Evolutionary conservation across 495 filamentous ascomycete genomes (phyloP).

Genomic region (Tuber umbilicatum): DNA sequence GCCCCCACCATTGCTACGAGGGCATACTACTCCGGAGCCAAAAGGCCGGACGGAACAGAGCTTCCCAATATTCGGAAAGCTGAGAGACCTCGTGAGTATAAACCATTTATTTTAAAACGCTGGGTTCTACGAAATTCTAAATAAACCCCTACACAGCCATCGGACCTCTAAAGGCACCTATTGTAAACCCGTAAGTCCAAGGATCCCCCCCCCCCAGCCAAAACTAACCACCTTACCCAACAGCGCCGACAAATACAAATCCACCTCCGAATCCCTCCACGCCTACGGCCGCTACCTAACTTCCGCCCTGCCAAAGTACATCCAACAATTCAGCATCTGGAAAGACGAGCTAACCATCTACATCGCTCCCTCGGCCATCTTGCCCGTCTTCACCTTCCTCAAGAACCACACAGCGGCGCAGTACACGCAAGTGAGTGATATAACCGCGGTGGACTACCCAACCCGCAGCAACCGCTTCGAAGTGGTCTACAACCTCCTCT

Average conservation of each 20-base stretch:
- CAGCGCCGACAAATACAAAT: constrained; percentile 73
- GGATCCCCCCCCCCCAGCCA: constrained; percentile 8
- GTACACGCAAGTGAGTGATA: constrained; percentile 84
- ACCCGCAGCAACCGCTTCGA: constrained; percentile 92
- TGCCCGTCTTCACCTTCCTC: constrained; percentile 89
- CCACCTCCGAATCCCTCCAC: constrained; percentile 76
- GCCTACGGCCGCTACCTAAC: constrained; percentile 93
- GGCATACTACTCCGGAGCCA: constrained; percentile 34
- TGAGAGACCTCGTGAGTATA: constrained; percentile 54
- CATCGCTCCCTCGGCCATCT: constrained; percentile 75
- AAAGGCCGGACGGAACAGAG: constrained; percentile 36
- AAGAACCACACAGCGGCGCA: constrained; percentile 95
- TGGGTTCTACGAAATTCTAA: not conserved
- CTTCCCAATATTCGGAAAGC: constrained; percentile 64
- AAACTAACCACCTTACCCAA: constrained; percentile 38
- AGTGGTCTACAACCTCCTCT: constrained; percentile 95
- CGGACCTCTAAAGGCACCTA: constrained; percentile 63
- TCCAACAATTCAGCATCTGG: constrained; percentile 99
- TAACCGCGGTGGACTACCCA: constrained; percentile 93
- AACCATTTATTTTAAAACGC: not conserved
- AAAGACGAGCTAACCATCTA: constrained; percentile 97
- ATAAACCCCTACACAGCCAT: constrained; percentile 43
- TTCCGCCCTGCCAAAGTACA: constrained; percentile 91
- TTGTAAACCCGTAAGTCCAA: constrained; percentile 61
- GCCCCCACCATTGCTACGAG: constrained; percentile 17